Evolutionary conservation across 768 basidiomycete species (phyloP), one percentile per base, ranked within the genome.

Genomic region (Lentinus tigrinus): DNA sequence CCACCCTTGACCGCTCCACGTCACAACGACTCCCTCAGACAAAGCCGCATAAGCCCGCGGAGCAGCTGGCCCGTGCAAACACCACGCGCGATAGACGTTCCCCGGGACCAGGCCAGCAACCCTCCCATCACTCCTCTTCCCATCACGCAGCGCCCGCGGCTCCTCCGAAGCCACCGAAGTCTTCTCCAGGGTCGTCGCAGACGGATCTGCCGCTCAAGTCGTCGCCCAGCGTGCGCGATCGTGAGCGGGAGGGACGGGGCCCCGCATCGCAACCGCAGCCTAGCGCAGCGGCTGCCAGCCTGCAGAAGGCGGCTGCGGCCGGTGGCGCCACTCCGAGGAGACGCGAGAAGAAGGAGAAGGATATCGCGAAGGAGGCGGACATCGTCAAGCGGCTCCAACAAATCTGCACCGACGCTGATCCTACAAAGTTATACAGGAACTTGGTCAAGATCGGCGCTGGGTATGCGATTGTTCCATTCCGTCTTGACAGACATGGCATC

Each of bases 361-460:
- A 91, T 70, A 87, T 88, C 72, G 83, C 80, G 28, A 87, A 87
- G 65, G 87, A 92, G 47, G 88, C 89, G 63, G 95, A 98, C 67
- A 94, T 98, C 59, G 88, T 98, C 60, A 89, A 87, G 65, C 85
- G 95, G 17, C 73, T 99, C 65, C 89, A 93, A 69, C 87, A 88
- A 67, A 98, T 99, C 67, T 99, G 97, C 69, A 96, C 96, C 2
- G 94, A 97, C 70, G 95, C 94, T 4, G 97, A 99, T 73, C 97
- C 97, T 27, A 98, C 95, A 36, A 85, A 85, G 72, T 75, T 98
- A 36, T 98, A 98, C 69, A 81, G 95, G 57, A 95, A 84, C 68
- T 80, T 98, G 42, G 87, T 93, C 74, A 98, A 98, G 83, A 97
- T 98, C 69, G 97, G 96, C 39, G 96, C 98, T 73, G 97, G 96